These are phyloP conservation scores for Colletotrichum simmondsii DNA, from an alignment of 2,329 filamentous ascomycete species.

Conservation along the genomic window DNA sequence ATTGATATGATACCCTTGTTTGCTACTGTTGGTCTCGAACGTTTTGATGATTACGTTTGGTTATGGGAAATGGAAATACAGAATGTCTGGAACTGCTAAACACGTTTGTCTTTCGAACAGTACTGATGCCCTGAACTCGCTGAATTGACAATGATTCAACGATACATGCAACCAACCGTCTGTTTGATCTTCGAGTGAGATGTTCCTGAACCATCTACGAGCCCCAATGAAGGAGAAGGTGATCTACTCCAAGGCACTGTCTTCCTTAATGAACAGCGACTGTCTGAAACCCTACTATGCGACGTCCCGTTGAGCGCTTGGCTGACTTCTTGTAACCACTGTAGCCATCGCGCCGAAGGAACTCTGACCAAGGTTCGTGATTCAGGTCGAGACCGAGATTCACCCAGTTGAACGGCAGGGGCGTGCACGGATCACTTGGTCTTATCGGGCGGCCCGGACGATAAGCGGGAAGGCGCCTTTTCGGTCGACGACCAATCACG, in stretches of 20 bases:
- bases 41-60: background rate
- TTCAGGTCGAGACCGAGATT: background rate
- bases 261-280: background rate
- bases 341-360: background rate
- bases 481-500: slow-evolving; percentile 32
- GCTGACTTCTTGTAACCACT: background rate
- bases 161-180: background rate
- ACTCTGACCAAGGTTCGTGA: background rate
- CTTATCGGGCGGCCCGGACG: slow-evolving; percentile 23
- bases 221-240: too few relatives aligned
- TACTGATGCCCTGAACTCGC: background rate
- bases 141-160: background rate
- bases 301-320: background rate
- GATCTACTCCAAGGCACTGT: too few relatives aligned
- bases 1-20: background rate
- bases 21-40: background rate
- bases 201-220: background rate
- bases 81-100: background rate
- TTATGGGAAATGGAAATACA: background rate
- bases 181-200: background rate
- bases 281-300: background rate
- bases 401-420: background rate
- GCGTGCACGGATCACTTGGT: slow-evolving; percentile 9
- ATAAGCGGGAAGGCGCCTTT: slow-evolving; percentile 14
- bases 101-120: background rate